phyloP scores from a whole-genome alignment of 1,284 basidiomycete species.

The Ceratobasidium papillatum region DNA sequence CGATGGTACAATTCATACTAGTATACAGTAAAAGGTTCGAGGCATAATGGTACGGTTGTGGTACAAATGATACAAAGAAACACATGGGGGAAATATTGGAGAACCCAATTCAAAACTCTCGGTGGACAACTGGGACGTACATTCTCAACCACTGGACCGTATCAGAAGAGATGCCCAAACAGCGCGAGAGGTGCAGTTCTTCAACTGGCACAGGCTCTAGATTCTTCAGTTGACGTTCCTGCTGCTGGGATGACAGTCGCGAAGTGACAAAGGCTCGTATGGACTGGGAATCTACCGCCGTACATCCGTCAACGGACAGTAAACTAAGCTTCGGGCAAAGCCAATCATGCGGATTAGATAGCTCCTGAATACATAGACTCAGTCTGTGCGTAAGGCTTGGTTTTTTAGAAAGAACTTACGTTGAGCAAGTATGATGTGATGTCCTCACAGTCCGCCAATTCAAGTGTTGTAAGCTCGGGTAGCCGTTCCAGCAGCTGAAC shows the following conservation, averaged over 20 bases:
- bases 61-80: not conserved
- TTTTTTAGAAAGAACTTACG: not conserved
- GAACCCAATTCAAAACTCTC: slow-evolving; percentile 4
- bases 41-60: not conserved
- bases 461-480: slow-evolving; percentile 3
- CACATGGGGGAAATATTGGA: not conserved
- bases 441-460: slow-evolving; percentile 35
- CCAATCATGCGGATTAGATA: slow-evolving; percentile 27
- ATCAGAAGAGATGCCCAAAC: slow-evolving; percentile 18
- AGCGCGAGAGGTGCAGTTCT: slow-evolving; percentile 29
- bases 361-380: not conserved
- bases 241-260: not conserved
- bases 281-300: slow-evolving; percentile 25
- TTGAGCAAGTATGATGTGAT: slow-evolving; percentile 27
- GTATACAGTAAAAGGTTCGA: not conserved
- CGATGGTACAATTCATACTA: not conserved
- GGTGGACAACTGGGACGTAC: slow-evolving; percentile 18
- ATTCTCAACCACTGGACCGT: slow-evolving; percentile 27
- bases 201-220: not conserved
- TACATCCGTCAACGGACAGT: slow-evolving; percentile 29
- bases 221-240: not conserved
- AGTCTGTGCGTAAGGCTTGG: not conserved
- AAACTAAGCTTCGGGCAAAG: slow-evolving; percentile 30
- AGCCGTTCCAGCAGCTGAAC: slow-evolving; percentile 21
- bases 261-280: slow-evolving; percentile 15